Evolutionary conservation across 495 filamentous ascomycete genomes (phyloP).

Genomic region (Aspergillus steynii): DNA sequence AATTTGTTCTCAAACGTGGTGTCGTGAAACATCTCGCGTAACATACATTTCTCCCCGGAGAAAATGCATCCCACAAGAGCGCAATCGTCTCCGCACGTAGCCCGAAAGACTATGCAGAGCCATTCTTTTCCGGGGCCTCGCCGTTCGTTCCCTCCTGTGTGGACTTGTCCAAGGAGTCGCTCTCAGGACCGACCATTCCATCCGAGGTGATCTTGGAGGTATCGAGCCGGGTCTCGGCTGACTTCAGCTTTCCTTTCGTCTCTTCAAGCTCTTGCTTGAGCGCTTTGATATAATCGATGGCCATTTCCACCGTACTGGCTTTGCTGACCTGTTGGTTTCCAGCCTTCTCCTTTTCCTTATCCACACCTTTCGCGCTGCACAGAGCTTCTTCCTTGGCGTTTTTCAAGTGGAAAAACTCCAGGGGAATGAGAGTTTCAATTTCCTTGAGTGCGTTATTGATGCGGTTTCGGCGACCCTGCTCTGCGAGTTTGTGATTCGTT

Average conservation of each 20-base stretch:
- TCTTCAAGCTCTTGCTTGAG: slow-evolving; percentile 73
- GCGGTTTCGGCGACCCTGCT: slow-evolving; percentile 91
- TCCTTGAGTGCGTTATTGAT: slow-evolving; percentile 94
- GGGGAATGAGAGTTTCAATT: slow-evolving; percentile 80
- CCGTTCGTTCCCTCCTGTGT: background rate
- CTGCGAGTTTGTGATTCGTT: slow-evolving; percentile 96
- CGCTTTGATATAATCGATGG: slow-evolving; percentile 91
- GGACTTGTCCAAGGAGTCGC: slow-evolving; percentile 1
- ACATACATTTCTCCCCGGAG: slow-evolving; percentile 1
- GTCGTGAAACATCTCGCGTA: slow-evolving; percentile 19
- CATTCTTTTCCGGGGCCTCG: slow-evolving; percentile 1
- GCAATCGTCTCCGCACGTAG: slow-evolving; percentile 2
- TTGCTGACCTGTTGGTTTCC: slow-evolving; percentile 73
- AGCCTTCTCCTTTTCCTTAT: slow-evolving; percentile 50
- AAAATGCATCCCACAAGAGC: slow-evolving; percentile 3
- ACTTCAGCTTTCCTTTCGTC: slow-evolving; percentile 62
- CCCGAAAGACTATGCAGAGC: background rate
- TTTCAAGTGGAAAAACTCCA: slow-evolving; percentile 40
- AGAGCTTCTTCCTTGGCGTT: slow-evolving; percentile 35
- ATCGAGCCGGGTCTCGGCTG: slow-evolving; percentile 59
- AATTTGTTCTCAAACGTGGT: background rate
- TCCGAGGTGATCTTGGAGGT: slow-evolving; percentile 10
- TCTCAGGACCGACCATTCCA: background rate
- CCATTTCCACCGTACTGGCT: slow-evolving; percentile 92
- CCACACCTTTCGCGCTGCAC: slow-evolving; percentile 32